Evolutionary conservation across 352 stramenopile species (phyloP), one percentile per base, ranked within the genome.

Genomic region (Globisporangium cederbergense): DNA sequence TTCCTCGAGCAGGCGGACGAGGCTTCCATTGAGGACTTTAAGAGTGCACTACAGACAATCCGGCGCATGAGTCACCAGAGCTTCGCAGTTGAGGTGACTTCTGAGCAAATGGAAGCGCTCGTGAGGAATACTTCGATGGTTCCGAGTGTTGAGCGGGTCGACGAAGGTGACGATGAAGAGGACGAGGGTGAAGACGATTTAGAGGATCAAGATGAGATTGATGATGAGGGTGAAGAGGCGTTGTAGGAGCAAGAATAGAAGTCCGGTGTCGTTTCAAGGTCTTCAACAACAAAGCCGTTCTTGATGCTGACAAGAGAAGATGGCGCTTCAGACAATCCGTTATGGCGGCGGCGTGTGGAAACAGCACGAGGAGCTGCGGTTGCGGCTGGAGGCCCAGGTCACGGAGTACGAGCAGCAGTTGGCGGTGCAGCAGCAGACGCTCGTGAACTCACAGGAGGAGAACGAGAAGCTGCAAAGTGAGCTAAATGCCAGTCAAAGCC

Each of bases 1-100:
- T 90, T 93, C 54, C 62, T 93, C 4, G 74, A 82, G 56, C 68
- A 75, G n/a, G 76, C 81, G 7, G 80, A 93, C 58, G 77, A 83
- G 58, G 65, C 45, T 2, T 63, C 79, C 18, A 89, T 93, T 51
- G 82, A 91, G 10, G 78, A 89, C 70, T 93, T 78, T 63, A 89
- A 86, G 72, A 65, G 34, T 25, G 81, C 83, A n/a, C 66, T 93
- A 45, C 70, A 88, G 59, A 79, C 83, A 40, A 68, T 92, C 22
- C 83, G 74, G 6, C 81, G 80, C 53, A 63, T 78, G 66, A 86
- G 64, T 25, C 30, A 80, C 9, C 70, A 76, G 38, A 72, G 66
- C 49, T 62, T 74, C 25, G 64, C 65, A 34, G 16, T 74, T 16
- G 54, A 68, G 18, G 13, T 73, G 51, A 58, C 60, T 1, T 34